These are phyloP conservation scores for Cercospora sojina DNA, from an alignment of 2,329 filamentous ascomycete genomes.

Conservation along the genomic window DNA sequence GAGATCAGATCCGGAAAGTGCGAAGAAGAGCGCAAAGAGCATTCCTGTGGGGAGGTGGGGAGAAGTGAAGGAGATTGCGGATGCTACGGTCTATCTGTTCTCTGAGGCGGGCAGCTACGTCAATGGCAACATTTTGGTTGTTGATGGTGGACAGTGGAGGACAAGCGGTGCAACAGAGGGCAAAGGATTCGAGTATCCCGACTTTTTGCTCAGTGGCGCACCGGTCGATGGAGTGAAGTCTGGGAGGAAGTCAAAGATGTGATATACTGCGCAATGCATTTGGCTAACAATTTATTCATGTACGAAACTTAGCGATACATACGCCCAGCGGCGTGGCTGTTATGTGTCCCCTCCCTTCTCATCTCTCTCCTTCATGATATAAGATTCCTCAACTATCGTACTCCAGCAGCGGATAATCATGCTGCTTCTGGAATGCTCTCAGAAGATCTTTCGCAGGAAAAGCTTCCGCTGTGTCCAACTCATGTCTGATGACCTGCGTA, in stretches of 20 bases:
- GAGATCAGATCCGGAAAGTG: conserved; percentile 35
- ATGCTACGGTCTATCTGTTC: conserved; percentile 87
- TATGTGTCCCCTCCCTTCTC: neutral
- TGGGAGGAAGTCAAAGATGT: conserved; percentile 56
- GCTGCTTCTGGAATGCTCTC: conserved; percentile 15
- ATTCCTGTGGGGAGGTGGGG: conserved; percentile 78
- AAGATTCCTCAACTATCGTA: neutral
- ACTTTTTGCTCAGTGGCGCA: conserved; percentile 57
- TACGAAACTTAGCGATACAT: neutral
- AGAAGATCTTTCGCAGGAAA: conserved; percentile 16
- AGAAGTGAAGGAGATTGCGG: conserved; percentile 80
- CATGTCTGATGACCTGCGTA: conserved; percentile 17
- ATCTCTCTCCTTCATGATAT: neutral
- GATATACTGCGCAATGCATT: neutral
- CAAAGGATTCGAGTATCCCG: conserved; percentile 54
- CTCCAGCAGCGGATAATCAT: conserved; percentile 14
- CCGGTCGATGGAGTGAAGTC: conserved; percentile 59
- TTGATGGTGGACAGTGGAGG: conserved; percentile 56
- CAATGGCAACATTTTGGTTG: conserved; percentile 77
- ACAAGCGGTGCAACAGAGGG: conserved; percentile 38
- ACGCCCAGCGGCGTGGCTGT: neutral
- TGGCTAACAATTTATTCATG: neutral
- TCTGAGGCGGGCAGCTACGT: conserved; percentile 83
- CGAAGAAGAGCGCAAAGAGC: conserved; percentile 34
- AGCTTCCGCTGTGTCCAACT: conserved; percentile 14